Percentiles rank a stretch among this genome's conserved stretches.
phyloP scores from a whole-genome alignment of 768 basidiomycete genomes.

The Fistulinella prunicolor region DNA sequence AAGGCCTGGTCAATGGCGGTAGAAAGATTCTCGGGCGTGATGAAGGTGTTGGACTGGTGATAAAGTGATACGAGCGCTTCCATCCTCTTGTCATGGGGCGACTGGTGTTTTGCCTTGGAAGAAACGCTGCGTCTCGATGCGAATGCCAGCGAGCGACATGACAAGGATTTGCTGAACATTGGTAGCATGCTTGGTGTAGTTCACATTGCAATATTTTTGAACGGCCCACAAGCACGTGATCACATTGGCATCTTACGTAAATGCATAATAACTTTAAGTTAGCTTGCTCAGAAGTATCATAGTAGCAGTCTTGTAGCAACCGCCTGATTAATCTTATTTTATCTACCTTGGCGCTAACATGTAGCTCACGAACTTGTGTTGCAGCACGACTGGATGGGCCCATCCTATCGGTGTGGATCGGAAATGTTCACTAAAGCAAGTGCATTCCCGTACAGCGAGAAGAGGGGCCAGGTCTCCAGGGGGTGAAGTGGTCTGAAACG shows the following conservation, averaged over 20 bases:
- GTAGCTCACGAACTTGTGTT: background rate
- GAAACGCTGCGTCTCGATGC: constrained; percentile 18
- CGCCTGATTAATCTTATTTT: no score
- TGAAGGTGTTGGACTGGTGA: constrained; percentile 69
- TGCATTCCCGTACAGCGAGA: no score
- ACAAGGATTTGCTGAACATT: constrained; percentile 2
- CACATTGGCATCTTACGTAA: no score
- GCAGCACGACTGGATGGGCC: background rate
- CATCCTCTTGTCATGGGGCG: constrained; percentile 39
- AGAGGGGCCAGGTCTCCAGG: no score
- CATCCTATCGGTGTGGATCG: background rate
- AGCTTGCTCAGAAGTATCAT: no score
- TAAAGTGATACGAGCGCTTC: constrained; percentile 76
- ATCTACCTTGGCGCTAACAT: no score
- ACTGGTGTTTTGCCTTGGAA: constrained; percentile 17
- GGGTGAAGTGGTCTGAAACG: no score
- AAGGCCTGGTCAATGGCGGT: constrained; percentile 66
- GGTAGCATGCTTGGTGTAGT: constrained; percentile 13
- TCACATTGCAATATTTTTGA: no score
- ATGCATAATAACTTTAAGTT: no score
- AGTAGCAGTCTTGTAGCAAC: no score
- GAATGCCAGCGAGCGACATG: constrained; percentile 5
- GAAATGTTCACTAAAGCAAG: background rate
- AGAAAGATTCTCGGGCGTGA: constrained; percentile 68
- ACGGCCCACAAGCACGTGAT: no score